Conservation (phyloP, 148 eudicot genomes). For the Fagopyrum homotropicum region DNA sequence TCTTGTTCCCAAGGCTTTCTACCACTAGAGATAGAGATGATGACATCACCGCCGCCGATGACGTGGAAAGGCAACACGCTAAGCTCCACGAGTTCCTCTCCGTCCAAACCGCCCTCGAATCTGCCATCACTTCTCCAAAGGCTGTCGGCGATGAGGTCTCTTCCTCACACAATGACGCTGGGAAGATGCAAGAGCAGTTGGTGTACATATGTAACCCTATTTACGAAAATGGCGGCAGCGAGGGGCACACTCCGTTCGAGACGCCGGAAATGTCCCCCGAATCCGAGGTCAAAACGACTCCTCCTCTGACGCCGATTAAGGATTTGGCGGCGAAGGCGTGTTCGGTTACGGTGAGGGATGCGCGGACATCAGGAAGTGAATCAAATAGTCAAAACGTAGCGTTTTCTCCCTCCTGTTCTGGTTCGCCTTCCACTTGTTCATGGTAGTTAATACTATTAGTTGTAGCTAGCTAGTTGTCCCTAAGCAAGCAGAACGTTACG, state of each 20-base stretch:
- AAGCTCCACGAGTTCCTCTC: constrained; percentile 28
- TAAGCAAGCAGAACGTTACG: neutral
- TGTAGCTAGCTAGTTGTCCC: neutral
- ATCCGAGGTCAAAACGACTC: constrained; percentile 12
- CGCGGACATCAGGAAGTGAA: constrained; percentile 37
- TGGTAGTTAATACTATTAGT: constrained; percentile 34
- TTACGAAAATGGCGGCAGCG: constrained; percentile 34
- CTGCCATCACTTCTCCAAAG: constrained; percentile 12
- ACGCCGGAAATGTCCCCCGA: constrained; percentile 74
- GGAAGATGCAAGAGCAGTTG: constrained; percentile 16
- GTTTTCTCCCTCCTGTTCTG: constrained; percentile 36
- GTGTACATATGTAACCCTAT: constrained; percentile 81
- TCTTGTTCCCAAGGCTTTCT: constrained; percentile 47
- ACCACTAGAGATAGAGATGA: constrained; percentile 19
- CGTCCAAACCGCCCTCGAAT: constrained; percentile 17
- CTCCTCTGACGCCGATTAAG: constrained; percentile 61
- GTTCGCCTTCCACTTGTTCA: constrained; percentile 57
- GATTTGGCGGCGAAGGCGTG: constrained; percentile 49
- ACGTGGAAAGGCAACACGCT: constrained; percentile 31
- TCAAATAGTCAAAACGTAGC: constrained; percentile 37
- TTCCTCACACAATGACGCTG: constrained; percentile 16
- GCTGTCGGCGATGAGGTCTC: neutral
- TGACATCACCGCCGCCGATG: constrained; percentile 13
- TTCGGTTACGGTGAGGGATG: constrained; percentile 42
- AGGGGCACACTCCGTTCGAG: constrained; percentile 58